Conservation (phyloP, 768 basidiomycete genomes). For the Phallus indusiatus region DNA sequence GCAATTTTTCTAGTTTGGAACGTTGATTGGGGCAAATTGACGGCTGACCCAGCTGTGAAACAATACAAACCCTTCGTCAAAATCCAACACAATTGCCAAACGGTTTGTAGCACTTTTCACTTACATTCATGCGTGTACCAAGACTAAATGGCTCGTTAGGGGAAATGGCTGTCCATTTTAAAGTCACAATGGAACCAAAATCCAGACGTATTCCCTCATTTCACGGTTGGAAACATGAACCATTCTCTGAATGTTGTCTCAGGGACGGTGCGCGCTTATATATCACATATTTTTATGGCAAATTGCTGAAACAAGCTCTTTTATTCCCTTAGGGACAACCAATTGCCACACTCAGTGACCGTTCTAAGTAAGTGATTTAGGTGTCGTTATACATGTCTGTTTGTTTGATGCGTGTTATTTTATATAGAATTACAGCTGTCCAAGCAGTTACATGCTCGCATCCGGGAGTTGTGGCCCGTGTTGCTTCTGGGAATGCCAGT, state of each 20-base stretch:
- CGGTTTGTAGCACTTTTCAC: conserved; percentile 34
- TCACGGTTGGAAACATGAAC: conserved; percentile 76
- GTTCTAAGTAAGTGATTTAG: conserved; percentile 32
- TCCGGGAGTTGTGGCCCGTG: conserved; percentile 63
- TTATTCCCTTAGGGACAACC: conserved; percentile 52
- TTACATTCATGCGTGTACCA: neutral
- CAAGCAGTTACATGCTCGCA: conserved; percentile 91
- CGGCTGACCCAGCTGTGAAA: conserved; percentile 34
- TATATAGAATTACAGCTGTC: conserved; percentile 62
- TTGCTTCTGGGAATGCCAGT: conserved; percentile 67
- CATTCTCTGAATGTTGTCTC: conserved; percentile 70
- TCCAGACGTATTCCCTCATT: conserved; percentile 73
- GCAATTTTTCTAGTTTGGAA: conserved; percentile 58
- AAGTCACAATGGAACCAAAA: conserved; percentile 74
- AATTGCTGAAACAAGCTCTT: neutral
- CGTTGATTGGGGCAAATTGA: conserved; percentile 42
- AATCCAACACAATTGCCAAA: conserved; percentile 71
- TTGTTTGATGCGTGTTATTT: neutral
- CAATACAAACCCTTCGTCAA: conserved; percentile 54
- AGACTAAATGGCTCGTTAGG: conserved; percentile 31
- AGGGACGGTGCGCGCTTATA: conserved; percentile 40
- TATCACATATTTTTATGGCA: neutral
- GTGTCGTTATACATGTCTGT: neutral
- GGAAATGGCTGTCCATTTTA: conserved; percentile 72
- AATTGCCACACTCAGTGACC: conserved; percentile 53